Evolutionary conservation across 345 rosid species (phyloP).

Genomic region (Lepidium didymum): DNA sequence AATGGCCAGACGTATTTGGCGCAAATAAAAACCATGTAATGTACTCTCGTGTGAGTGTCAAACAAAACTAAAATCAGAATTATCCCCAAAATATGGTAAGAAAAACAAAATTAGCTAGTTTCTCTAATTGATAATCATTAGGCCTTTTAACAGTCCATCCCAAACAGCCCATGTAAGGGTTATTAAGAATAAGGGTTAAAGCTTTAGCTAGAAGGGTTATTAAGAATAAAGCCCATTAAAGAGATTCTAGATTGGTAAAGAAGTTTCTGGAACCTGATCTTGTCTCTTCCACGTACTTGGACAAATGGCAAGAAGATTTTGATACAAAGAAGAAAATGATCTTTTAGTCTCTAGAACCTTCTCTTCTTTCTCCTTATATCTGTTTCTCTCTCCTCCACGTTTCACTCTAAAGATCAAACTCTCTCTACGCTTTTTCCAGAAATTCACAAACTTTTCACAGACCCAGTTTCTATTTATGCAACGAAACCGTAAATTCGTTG

Average conservation of each 20-base stretch:
- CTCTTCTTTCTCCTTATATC: neutral
- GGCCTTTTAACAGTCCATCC: too few species aligned
- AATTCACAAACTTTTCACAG: neutral
- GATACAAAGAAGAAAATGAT: neutral
- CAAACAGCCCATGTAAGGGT: neutral
- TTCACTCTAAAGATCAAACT: neutral
- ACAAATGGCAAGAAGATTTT: conserved; percentile 4
- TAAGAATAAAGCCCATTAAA: neutral
- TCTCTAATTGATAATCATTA: neutral
- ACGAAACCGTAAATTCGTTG: neutral
- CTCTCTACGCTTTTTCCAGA: neutral
- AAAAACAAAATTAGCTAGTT: too few species aligned
- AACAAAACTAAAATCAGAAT: too few species aligned
- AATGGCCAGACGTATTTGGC: too few species aligned
- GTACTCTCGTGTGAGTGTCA: too few species aligned
- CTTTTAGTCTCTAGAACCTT: conserved; percentile 14
- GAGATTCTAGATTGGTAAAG: neutral
- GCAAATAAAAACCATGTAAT: too few species aligned
- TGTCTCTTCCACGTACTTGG: neutral
- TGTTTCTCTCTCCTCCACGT: conserved; percentile 14
- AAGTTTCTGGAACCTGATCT: conserved; percentile 17
- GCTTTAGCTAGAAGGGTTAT: neutral
- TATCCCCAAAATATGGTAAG: too few species aligned
- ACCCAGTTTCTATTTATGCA: neutral
- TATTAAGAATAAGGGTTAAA: neutral